Conservation (phyloP, 345 rosid species). For the Anastatica hierochuntica region DNA sequence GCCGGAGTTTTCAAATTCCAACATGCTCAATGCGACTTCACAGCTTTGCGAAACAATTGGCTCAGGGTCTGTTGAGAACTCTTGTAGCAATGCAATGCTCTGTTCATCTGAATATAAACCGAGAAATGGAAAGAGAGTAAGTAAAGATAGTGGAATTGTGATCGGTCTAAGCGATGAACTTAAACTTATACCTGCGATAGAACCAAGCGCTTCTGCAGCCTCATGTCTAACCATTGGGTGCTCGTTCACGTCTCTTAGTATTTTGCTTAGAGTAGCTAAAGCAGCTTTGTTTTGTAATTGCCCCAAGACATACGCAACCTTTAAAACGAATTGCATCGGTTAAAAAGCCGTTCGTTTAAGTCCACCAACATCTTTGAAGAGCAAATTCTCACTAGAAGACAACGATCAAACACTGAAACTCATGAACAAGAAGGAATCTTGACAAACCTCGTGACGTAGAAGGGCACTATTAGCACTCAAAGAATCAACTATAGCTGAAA, state of each 20-base stretch:
- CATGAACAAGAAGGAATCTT: background rate
- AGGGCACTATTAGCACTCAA: constrained; percentile 68
- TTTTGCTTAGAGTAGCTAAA: constrained; percentile 57
- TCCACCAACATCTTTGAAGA: too few relatives aligned
- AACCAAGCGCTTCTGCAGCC: constrained; percentile 98
- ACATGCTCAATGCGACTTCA: constrained; percentile 88
- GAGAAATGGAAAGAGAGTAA: background rate
- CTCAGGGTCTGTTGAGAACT: constrained; percentile 75
- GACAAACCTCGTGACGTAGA: constrained; percentile 83
- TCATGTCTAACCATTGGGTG: constrained; percentile 98
- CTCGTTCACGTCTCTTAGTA: constrained; percentile 60
- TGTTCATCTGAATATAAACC: constrained; percentile 44
- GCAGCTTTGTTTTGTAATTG: constrained; percentile 90
- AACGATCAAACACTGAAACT: background rate
- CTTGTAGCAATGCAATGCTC: constrained; percentile 64
- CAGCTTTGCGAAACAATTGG: constrained; percentile 94
- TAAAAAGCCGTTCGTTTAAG: too few relatives aligned
- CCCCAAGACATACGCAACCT: constrained; percentile 98
- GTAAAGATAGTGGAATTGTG: background rate
- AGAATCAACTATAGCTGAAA: constrained; percentile 73
- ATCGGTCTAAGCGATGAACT: background rate
- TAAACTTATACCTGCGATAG: constrained; percentile 91
- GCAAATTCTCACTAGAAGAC: background rate
- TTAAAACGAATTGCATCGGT: constrained; percentile 3
- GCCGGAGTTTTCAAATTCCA: constrained; percentile 79